Base-by-base conservation (phyloP, 306 rosid species). In the Potentilla sterilis region DNA sequence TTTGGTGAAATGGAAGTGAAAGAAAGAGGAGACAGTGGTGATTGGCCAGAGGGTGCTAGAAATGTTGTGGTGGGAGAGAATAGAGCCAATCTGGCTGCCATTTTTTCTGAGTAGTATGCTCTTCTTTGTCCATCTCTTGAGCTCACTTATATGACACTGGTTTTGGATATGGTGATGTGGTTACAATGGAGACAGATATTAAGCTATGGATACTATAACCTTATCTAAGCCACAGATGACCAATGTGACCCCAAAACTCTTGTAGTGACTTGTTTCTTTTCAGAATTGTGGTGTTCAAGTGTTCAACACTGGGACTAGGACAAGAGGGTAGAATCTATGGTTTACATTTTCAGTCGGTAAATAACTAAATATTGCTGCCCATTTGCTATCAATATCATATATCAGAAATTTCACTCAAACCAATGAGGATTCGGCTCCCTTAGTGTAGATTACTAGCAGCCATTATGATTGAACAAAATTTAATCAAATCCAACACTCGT, bases 71-170 rank as follows among this genome's bases (percentile, higher is more conserved):
- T 9, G 55, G 76, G 77, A 47, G 93, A 84, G 75, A 81, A 86
- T 58, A 88, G 89, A 80, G 82, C 78, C 55, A 88, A 11, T 64
- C 81, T 87, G 83, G 88, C 66, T 22, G 97, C 94, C 96, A 91
- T 94, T 79, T 68, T 37, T 76, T 87, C 61, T 46, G 63, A 73
- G 51, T 59, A 19, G 13, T 65, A 70, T 35, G 42, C 4, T 73
- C 21, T 83, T 79, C 43, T 38, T 76, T 75, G 81, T 63, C 67
- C 85, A 81, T 78, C 57, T 40, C 58, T 59, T 77, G 67, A 51
- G 83, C 55, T 80, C 87, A 71, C 81, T 75, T 72, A 78, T 81
- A 74, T 78, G 58, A 34, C 3, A 18, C 48, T 61, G 47, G 72
- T 38, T 77, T 75, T 80, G 81, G 90, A 84, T 86, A 78, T 61